Evolutionary conservation across 805 yeast genomes (phyloP).

Genomic region (Kluyveromyces starmeri): DNA sequence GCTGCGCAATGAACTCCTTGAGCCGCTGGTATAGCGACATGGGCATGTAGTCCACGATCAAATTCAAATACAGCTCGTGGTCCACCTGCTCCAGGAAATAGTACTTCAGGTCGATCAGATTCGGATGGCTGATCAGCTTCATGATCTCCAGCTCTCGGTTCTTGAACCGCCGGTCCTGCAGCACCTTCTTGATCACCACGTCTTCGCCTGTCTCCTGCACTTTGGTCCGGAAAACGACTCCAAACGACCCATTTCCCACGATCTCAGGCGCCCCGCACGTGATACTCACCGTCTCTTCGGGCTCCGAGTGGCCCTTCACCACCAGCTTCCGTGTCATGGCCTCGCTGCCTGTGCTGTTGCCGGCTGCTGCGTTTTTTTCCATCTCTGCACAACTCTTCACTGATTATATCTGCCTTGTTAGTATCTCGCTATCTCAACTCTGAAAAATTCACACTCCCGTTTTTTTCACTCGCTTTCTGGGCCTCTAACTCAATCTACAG

Average conservation of each 20-base stretch:
- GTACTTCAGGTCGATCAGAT: conserved; percentile 80
- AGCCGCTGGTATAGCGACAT: conserved; percentile 89
- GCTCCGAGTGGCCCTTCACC: conserved; percentile 13
- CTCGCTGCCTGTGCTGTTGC: too few species aligned
- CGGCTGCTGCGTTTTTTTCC: too few species aligned
- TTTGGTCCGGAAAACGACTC: conserved; percentile 88
- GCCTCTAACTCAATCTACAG: too few species aligned
- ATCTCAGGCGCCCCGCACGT: conserved; percentile 76
- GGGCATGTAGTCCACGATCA: conserved; percentile 90
- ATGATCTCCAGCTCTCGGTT: conserved; percentile 92
- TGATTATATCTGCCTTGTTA: too few species aligned
- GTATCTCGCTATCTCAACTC: too few species aligned
- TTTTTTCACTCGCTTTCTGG: too few species aligned
- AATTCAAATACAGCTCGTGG: conserved; percentile 61
- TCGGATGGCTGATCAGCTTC: conserved; percentile 79
- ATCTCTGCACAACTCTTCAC: too few species aligned
- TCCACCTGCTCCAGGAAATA: conserved; percentile 63
- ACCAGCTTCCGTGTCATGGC: conserved; percentile 13
- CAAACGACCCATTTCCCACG: conserved; percentile 99
- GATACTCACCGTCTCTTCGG: conserved; percentile 32
- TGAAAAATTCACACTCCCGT: too few species aligned
- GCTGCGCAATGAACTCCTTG: conserved; percentile 70
- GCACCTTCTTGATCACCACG: conserved; percentile 92
- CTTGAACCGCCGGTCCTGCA: conserved; percentile 90
- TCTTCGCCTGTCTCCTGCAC: conserved; percentile 63